Evolutionary conservation across 2,329 filamentous ascomycete genomes (phyloP).

Genomic region (Aureobasidium melanogenum): DNA sequence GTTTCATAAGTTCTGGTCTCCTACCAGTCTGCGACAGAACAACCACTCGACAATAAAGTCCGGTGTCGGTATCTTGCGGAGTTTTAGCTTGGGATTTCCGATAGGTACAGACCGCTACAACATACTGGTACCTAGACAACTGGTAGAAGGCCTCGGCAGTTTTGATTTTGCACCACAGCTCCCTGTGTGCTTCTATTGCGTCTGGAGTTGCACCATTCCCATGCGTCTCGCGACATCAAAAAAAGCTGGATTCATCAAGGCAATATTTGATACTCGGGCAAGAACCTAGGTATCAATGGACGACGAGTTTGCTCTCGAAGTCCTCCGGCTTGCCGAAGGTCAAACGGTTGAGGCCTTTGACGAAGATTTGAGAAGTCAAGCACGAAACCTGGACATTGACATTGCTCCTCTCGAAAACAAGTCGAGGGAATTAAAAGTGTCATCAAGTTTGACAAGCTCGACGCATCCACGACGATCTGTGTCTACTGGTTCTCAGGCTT

Average conservation of each 20-base stretch:
- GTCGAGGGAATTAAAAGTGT: background rate
- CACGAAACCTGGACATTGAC: slow-evolving; percentile 22
- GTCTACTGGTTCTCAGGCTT: slow-evolving; percentile 24
- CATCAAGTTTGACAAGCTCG: slow-evolving; percentile 5
- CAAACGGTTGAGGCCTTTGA: slow-evolving; percentile 24
- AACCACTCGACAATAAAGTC: background rate
- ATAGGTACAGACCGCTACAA: slow-evolving; percentile 3
- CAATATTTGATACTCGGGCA: background rate
- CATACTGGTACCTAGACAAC: background rate
- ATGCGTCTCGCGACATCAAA: background rate
- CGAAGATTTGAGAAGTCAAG: slow-evolving; percentile 19
- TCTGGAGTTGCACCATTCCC: background rate
- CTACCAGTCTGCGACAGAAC: background rate
- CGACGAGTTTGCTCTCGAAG: slow-evolving; percentile 21
- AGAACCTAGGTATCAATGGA: background rate
- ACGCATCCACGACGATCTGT: slow-evolving; percentile 20
- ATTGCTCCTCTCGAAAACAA: slow-evolving; percentile 5
- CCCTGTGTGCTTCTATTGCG: background rate
- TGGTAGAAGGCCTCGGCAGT: background rate
- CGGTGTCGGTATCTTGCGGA: background rate
- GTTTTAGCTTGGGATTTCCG: background rate
- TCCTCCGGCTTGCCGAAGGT: slow-evolving; percentile 21
- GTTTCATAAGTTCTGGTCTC: background rate
- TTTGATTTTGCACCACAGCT: background rate
- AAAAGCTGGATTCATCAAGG: background rate